Conservation (phyloP, 2,329 filamentous ascomycete species). For the Anthostomella pinea region DNA sequence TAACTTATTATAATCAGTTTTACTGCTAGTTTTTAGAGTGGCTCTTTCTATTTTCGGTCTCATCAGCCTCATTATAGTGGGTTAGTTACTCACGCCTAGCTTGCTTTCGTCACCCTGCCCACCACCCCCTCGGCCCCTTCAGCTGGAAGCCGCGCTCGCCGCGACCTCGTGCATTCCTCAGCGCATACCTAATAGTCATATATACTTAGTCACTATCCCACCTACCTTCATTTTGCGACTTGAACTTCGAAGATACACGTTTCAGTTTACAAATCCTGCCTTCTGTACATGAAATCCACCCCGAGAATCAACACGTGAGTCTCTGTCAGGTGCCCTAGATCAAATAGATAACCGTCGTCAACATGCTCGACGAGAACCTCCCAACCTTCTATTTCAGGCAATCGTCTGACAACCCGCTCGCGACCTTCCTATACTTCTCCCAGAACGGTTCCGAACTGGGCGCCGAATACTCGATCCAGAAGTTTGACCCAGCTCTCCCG, state of each 20-base stretch:
- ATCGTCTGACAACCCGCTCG: slow-evolving; percentile 50
- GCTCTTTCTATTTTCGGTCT: too few relatives aligned
- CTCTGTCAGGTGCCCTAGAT: not conserved
- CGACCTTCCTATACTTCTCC: slow-evolving; percentile 57
- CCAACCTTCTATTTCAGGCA: slow-evolving; percentile 63
- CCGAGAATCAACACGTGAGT: not conserved
- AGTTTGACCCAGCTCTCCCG: slow-evolving; percentile 67
- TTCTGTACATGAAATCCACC: not conserved
- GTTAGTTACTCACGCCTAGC: too few relatives aligned
- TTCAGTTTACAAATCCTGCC: too few relatives aligned
- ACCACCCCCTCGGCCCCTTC: too few relatives aligned
- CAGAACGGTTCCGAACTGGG: slow-evolving; percentile 78
- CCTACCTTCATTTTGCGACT: not conserved
- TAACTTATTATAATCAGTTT: too few relatives aligned
- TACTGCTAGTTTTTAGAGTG: too few relatives aligned
- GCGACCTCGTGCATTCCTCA: too few relatives aligned
- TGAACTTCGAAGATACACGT: too few relatives aligned
- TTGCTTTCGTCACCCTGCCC: slow-evolving; percentile 1
- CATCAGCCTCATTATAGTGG: too few relatives aligned
- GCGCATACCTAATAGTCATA: too few relatives aligned
- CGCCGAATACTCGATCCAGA: slow-evolving; percentile 77
- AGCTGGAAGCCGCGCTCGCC: too few relatives aligned
- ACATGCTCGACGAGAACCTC: slow-evolving; percentile 92
- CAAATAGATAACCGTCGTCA: slow-evolving; percentile 11
- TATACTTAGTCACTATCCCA: too few relatives aligned